These are phyloP conservation scores for Climacium dendroides DNA, from an alignment of 225 moss, liverwort and hornwort genomes.

Conservation along the genomic window DNA sequence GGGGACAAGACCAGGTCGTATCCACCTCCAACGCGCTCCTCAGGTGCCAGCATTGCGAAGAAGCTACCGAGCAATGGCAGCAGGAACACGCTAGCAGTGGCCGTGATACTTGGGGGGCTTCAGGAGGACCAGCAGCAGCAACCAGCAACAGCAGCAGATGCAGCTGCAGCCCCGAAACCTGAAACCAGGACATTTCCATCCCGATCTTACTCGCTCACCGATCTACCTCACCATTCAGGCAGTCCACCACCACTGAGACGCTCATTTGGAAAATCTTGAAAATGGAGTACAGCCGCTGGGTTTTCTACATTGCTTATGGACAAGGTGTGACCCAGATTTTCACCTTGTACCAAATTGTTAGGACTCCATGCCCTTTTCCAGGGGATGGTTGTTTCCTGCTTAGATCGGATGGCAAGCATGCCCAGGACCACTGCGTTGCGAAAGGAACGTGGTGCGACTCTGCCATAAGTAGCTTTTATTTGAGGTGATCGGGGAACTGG, in stretches of 20 bases:
- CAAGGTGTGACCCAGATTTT: not conserved
- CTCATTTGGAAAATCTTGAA: constrained; percentile 4
- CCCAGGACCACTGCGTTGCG: not conserved
- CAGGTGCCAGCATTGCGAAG: constrained; percentile 56
- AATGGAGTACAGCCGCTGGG: not conserved
- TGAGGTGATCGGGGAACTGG: not conserved
- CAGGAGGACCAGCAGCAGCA: constrained; percentile 14
- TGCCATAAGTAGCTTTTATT: not conserved
- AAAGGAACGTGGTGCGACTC: not conserved
- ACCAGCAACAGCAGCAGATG: not conserved
- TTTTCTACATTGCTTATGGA: not conserved
- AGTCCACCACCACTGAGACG: constrained; percentile 2
- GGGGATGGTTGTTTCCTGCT: not conserved
- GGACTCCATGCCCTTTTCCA: not conserved
- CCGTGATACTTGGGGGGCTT: constrained; percentile 34
- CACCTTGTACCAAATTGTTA: not conserved
- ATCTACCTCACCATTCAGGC: constrained; percentile 16
- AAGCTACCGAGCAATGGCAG: constrained; percentile 45
- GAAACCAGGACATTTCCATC: constrained; percentile 11
- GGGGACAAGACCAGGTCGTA: constrained; percentile 53
- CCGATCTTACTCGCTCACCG: constrained; percentile 47
- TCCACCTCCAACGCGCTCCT: constrained; percentile 55
- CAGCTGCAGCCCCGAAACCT: not conserved
- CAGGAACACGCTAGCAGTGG: constrained; percentile 56
- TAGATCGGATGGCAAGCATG: not conserved